Percentiles rank a stretch among this genome's conserved stretches.
phyloP scores from a whole-genome alignment of 768 basidiomycete genomes.

The Lactarius hengduanensis region DNA sequence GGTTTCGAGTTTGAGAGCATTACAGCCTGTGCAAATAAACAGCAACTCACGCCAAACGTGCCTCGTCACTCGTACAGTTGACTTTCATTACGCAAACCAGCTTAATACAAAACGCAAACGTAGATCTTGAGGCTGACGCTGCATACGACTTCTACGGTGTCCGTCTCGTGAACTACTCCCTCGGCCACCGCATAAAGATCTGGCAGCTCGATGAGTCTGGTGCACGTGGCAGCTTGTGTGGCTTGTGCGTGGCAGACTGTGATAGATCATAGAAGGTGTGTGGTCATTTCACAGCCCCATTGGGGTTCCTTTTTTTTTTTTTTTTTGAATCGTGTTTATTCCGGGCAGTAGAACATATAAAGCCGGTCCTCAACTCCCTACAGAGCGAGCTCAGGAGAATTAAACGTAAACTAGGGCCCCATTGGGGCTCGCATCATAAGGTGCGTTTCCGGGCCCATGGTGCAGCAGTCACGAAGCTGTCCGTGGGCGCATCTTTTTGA shows the following conservation, averaged over 20 bases:
- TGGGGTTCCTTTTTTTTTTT: too few species aligned
- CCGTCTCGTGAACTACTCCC: slow-evolving; percentile 72
- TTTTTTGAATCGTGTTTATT: too few species aligned
- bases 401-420: too few species aligned
- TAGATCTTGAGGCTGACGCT: slow-evolving; percentile 80
- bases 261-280: slow-evolving; percentile 63
- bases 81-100: slow-evolving; percentile 46
- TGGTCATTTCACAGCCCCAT: slow-evolving; percentile 2
- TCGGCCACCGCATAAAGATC: slow-evolving; percentile 86
- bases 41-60: not conserved
- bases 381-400: too few species aligned
- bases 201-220: slow-evolving; percentile 75
- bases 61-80: not conserved
- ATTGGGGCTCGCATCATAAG: slow-evolving; percentile 10
- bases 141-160: slow-evolving; percentile 90
- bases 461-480: slow-evolving; percentile 73
- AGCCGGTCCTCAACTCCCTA: too few species aligned
- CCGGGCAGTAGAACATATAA: too few species aligned
- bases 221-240: slow-evolving; percentile 53
- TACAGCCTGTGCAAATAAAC: too few species aligned
- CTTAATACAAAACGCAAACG: slow-evolving; percentile 73
- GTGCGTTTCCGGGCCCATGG: slow-evolving; percentile 72
- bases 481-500: slow-evolving; percentile 94
- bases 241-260: slow-evolving; percentile 68
- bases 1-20: not conserved